phyloP scores from a whole-genome alignment of 2,329 filamentous ascomycete species.

The Aspergillus piperis region DNA sequence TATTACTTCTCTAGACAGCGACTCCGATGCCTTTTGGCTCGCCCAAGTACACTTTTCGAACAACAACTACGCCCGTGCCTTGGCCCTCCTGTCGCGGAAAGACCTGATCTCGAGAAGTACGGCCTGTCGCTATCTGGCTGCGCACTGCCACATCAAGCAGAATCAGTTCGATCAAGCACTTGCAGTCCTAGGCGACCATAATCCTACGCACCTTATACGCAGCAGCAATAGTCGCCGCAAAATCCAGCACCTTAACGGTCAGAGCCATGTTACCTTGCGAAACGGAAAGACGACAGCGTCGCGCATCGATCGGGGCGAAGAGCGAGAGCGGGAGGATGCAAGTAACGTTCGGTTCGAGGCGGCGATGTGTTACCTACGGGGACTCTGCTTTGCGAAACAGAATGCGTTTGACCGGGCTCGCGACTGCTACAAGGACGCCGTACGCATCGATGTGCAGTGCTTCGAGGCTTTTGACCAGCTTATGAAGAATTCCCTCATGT shows the following conservation, averaged over 20 bases:
- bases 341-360: constrained; percentile 85
- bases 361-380: constrained; percentile 93
- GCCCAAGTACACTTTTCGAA: constrained; percentile 97
- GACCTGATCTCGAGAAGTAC: constrained; percentile 76
- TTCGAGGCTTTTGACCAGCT: constrained; percentile 98
- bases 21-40: constrained; percentile 93
- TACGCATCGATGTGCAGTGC: constrained; percentile 95
- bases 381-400: constrained; percentile 92
- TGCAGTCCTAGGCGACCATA: constrained; percentile 82
- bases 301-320: constrained; percentile 59
- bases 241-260: constrained; percentile 64
- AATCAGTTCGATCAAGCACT: constrained; percentile 87
- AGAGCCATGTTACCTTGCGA: constrained; percentile 52
- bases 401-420: constrained; percentile 97
- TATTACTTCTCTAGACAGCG: constrained; percentile 65
- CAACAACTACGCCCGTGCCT: constrained; percentile 89
- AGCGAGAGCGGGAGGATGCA: constrained; percentile 68
- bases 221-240: constrained; percentile 70
- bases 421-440: constrained; percentile 97
- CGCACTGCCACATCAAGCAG: constrained; percentile 92
- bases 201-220: constrained; percentile 83
- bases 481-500: constrained; percentile 93
- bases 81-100: constrained; percentile 80
- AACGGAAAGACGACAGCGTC: constrained; percentile 49
- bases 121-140: constrained; percentile 88